A percentile compares a stretch with the other conserved stretches of the same genome.
Conservation (phyloP, 495 filamentous ascomycete genomes). For the Astrocystis sublimbata region DNA sequence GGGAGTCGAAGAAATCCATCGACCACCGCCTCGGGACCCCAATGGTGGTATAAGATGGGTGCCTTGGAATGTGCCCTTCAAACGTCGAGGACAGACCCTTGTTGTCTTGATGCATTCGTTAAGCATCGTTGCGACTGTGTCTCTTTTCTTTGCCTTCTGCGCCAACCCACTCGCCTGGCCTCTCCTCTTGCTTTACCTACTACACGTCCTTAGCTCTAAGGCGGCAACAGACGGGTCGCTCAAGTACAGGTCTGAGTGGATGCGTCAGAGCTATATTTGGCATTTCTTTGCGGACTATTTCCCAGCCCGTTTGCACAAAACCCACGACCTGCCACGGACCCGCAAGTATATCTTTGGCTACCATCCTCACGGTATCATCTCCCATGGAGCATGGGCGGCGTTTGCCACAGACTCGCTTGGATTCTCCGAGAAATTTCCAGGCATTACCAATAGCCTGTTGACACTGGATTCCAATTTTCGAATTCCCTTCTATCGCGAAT, state of each 20-base stretch:
- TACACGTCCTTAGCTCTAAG: conserved; percentile 79
- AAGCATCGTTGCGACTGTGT: conserved; percentile 70
- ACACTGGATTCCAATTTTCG: conserved; percentile 94
- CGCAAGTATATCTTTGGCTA: conserved; percentile 98
- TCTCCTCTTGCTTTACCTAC: conserved; percentile 82
- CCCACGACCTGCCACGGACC: conserved; percentile 71
- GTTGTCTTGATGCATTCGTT: conserved; percentile 85
- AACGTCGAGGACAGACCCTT: conserved; percentile 83
- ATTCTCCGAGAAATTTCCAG: conserved; percentile 86
- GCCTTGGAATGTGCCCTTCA: conserved; percentile 81
- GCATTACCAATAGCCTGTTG: conserved; percentile 90
- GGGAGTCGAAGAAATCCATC: conserved; percentile 27
- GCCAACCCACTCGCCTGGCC: conserved; percentile 91
- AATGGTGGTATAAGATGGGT: conserved; percentile 69
- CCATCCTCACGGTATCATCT: conserved; percentile 96
- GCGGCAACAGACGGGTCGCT: conserved; percentile 72
- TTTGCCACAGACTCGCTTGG: conserved; percentile 91
- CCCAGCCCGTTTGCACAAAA: conserved; percentile 83
- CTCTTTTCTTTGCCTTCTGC: conserved; percentile 88
- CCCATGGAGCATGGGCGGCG: conserved; percentile 88
- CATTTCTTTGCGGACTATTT: conserved; percentile 90
- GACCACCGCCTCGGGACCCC: conserved; percentile 22
- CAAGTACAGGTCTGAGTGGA: conserved; percentile 67
- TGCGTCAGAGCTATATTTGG: conserved; percentile 79
- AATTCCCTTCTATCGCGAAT: conserved; percentile 91